Conservation (phyloP, 495 filamentous ascomycete species). For the Tuber aestivum region DNA sequence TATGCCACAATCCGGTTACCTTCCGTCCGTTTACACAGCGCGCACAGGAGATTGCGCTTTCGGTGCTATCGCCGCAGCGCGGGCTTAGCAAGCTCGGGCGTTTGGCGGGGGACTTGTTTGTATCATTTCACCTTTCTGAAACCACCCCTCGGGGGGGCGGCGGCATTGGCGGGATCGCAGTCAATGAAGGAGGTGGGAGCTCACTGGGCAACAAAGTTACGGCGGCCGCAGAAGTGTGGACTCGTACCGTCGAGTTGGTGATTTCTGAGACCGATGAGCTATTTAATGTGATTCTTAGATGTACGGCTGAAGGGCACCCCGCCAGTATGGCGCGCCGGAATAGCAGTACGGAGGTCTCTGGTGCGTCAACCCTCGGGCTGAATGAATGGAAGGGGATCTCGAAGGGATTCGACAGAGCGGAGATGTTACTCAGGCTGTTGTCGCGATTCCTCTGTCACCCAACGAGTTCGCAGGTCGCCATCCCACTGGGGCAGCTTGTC, state of each 20-base stretch:
- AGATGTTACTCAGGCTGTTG: slow-evolving; percentile 24
- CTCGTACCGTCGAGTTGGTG: slow-evolving; percentile 18
- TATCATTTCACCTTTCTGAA: slow-evolving; percentile 29
- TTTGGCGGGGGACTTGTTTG: slow-evolving; percentile 30
- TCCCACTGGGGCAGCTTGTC: slow-evolving; percentile 33
- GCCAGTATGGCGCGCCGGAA: not conserved
- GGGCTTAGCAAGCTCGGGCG: slow-evolving; percentile 17
- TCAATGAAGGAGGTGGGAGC: not conserved
- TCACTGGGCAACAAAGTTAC: slow-evolving; percentile 26
- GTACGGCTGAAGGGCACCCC: slow-evolving; percentile 25
- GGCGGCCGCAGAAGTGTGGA: slow-evolving; percentile 37
- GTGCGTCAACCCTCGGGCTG: slow-evolving; percentile 23
- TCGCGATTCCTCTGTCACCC: slow-evolving; percentile 35
- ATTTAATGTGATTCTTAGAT: slow-evolving; percentile 26
- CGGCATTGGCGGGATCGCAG: slow-evolving; percentile 3
- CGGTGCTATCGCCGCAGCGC: slow-evolving; percentile 15
- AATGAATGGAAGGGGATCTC: slow-evolving; percentile 23
- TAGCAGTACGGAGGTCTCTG: slow-evolving; percentile 12
- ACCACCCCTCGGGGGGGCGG: slow-evolving; percentile 20
- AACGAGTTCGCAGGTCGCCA: slow-evolving; percentile 27
- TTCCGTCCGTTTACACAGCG: slow-evolving; percentile 37
- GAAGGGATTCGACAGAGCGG: slow-evolving; percentile 19
- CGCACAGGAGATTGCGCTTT: slow-evolving; percentile 20
- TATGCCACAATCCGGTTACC: slow-evolving; percentile 35
- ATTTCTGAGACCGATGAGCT: slow-evolving; percentile 24